Evolutionary conservation across 257 asterid genomes (phyloP), one percentile per base, ranked within the genome.

Genomic region (Nicotiana benthamiana): DNA sequence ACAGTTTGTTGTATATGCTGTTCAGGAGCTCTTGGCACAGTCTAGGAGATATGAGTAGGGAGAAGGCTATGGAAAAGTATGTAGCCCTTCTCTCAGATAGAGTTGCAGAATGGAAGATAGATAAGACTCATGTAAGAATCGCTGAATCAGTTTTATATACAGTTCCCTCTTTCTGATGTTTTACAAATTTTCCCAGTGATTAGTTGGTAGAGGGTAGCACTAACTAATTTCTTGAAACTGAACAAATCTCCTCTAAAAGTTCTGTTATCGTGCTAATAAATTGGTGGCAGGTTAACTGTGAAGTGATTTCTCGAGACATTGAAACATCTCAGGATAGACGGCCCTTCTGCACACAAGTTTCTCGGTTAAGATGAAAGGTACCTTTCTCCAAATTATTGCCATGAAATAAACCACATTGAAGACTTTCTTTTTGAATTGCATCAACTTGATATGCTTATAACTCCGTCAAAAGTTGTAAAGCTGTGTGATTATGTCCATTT

Each of bases 21-120:
- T 24, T 63, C 83, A 92, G 97, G 97, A 82, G 87, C 82, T 90
- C 95, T 77, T 92, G 94, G 97, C 85, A 86, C 80, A 87, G 83
- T 86, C 85, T 89, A 4, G 91, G 92, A 28, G 62, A 88, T 82
- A 89, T 89, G 90, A 87, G 86, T 60, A 75, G 80, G 70, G 92
- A 90, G 81, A 80, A 62, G 79, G 95, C 95, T 13, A 92, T 92
- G 97, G 93, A 92, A 83, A 87, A 89, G 27, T 92, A 92, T 46
- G 52, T 89, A 32, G 70, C 80, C 79, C 82, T 83, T 81, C 90
- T 92, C n/a, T 85, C 87, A 0, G 43, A 82, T 63, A 84, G 83
- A 75, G 72, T 87, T 78, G 91, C 91, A 6, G 84, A 62, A 12
- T 92, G 93, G 97, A 88, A 85, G 88, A 88, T 80, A 62, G 68